Evolutionary conservation across 2,329 filamentous ascomycete genomes (phyloP).

Genomic region (Apiospora saccharicola): DNA sequence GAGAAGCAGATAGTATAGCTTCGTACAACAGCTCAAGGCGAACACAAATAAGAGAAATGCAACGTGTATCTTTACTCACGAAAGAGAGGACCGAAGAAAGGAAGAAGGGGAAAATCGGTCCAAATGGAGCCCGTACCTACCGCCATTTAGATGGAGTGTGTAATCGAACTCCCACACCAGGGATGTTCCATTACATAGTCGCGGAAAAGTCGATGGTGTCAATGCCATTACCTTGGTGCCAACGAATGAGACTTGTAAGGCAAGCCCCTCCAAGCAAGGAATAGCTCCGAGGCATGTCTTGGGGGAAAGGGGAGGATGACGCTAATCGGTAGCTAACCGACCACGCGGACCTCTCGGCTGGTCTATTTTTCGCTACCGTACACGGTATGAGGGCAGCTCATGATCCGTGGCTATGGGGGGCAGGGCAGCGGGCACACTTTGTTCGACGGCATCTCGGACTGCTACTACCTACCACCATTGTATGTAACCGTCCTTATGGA

Average conservation of each 20-base stretch:
- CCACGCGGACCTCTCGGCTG: slow-evolving; percentile 15
- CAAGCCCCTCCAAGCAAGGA: slow-evolving; percentile 20
- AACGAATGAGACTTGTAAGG: neutral
- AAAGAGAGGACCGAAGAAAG: neutral
- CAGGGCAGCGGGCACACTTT: neutral
- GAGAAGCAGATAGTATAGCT: neutral
- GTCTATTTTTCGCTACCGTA: neutral
- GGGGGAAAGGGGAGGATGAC: slow-evolving; percentile 1
- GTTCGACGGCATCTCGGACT: neutral
- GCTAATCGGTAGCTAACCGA: slow-evolving; percentile 18
- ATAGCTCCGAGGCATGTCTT: slow-evolving; percentile 5
- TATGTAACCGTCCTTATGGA: neutral
- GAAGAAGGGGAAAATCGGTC: neutral
- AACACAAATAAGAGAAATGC: neutral
- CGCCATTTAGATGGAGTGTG: neutral
- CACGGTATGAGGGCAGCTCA: neutral
- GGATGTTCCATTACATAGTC: slow-evolving; percentile 11
- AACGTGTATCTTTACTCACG: neutral
- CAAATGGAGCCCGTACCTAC: neutral
- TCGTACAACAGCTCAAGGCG: neutral
- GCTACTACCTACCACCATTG: neutral
- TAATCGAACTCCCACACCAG: slow-evolving; percentile 5
- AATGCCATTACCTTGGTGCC: neutral
- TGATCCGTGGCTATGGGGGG: neutral
- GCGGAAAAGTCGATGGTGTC: neutral